Evolutionary conservation across 805 yeast genomes (phyloP), one percentile per base, ranked within the genome.

Genomic region (Dipodascopsis uninucleata): DNA sequence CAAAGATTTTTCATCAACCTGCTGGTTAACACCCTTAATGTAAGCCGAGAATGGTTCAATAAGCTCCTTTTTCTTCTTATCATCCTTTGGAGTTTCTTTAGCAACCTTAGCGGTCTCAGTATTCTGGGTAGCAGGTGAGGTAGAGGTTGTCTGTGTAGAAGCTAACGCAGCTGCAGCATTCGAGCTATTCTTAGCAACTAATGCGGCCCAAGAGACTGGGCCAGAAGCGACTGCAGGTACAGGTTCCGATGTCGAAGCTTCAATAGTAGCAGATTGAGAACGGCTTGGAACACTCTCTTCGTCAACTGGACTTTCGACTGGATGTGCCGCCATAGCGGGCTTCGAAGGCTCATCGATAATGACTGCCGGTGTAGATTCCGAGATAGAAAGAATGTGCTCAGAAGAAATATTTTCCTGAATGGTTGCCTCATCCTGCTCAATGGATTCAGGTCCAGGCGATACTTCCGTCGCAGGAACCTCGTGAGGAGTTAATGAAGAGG

Each of bases 371-470:
- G 36, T 24, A 21, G 29, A 26, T 9, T 32, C 28, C 23, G 48
- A 39, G 14, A 10, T 26, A 32, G 28, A 36, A n/a, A 88, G 77
- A 25, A 95, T 71, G 61, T 85, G 95, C 67, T 77, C 90, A 5
- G 95, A 90, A 39, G 79, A 74, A 63, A 87, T 96, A 67, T 89
- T 90, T 60, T 89, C 96, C 57, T 97, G 75, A 59, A 85, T 63
- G 2, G 96, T 76, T 53, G 90, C 78, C 69, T 90, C 97, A 63
- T 90, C 97, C 64, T 89, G 96, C 22, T 95, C 76, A 6, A 89
- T 97, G 28, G 88, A 78, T 9, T 25, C 43, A 22, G 53, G 52
- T n/a, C 53, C 54, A 8, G 52, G 51, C n/a, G 47, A 37, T 6
- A 26, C 36, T 8, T 14, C 45, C 9, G 42, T 40, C n/a, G 51